phyloP scores from a whole-genome alignment of 305 asterid genomes.

The Fraxinus baroniana region DNA sequence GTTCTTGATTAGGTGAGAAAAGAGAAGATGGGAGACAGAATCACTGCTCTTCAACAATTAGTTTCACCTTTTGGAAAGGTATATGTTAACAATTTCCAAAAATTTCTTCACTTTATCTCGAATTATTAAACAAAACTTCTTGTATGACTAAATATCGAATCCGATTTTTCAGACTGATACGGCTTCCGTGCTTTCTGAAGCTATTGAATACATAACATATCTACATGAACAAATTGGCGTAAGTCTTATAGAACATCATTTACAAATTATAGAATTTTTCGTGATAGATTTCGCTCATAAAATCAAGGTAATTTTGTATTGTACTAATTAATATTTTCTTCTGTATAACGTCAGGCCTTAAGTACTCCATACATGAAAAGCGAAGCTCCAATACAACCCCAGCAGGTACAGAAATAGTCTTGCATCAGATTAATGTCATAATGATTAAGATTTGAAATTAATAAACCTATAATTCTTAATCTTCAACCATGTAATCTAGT shows the following conservation, averaged over 20 bases:
- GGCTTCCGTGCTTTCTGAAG: constrained; percentile 95
- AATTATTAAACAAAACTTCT: background rate
- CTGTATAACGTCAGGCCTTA: constrained; percentile 46
- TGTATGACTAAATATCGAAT: background rate
- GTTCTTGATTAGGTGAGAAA: constrained; percentile 74
- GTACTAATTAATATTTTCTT: background rate
- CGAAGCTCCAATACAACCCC: constrained; percentile 62
- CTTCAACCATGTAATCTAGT: background rate
- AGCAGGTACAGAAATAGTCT: constrained; percentile 47
- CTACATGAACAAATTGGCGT: constrained; percentile 90
- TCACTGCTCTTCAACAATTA: constrained; percentile 99
- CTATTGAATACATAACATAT: constrained; percentile 80
- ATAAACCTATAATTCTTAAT: background rate
- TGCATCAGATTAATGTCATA: background rate
- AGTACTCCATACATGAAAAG: constrained; percentile 86
- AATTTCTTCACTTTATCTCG: constrained; percentile 26
- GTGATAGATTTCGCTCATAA: background rate
- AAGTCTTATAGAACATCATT: constrained; percentile 33
- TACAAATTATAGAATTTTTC: background rate
- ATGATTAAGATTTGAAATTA: background rate
- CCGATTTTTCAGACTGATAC: constrained; percentile 75
- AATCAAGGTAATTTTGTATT: background rate
- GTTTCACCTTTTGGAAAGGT: constrained; percentile 99
- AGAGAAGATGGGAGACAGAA: constrained; percentile 99
- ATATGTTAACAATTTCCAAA: constrained; percentile 12